Base-by-base conservation (phyloP, 2,329 filamentous ascomycete genomes). In the Trichoderma pleuroti region DNA sequence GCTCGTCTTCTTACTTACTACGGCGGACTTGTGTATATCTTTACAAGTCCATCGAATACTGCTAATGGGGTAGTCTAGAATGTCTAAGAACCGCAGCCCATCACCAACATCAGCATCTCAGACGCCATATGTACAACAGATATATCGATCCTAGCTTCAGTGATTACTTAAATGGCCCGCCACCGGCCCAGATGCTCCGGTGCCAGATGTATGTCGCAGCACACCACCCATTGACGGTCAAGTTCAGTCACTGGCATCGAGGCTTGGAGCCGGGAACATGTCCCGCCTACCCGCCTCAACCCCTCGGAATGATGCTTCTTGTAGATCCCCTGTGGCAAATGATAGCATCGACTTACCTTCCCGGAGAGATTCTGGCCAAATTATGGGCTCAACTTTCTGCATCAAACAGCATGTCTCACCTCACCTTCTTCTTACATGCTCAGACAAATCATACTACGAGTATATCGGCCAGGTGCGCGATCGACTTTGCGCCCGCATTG, bases 291-390 rank as follows among this genome's bases (percentile, higher is more conserved):
- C 46, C 26, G 32, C 36, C n/a, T 24, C 18, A 18, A 21, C 14
- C 26, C 52, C 52, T 26, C 24, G 21, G 34, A 57, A 12, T 42
- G 32, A 67, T 42, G 64, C 52, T 42, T 9, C 24, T 57, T 57
- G 52, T 42, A 42, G 64, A 67, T 57, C 52, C 7, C 12, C 4
- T 30, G 64, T 67, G 64, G 64, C 64, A 21, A 67, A 67, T 67
- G 52, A 67, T 42, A 42, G 52, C 52, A 46, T 67, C 18, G 52
- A 42, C 49, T 67, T 14, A 18, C 14, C n/a, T 26, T 12, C 18
- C 11, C 3, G 12, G n/a, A 34, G 52, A 64, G 62, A 32, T 26
- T 24, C 32, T 18, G 28, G 8, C 12, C 9, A 16, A 18, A 4
- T 8, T 26, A 10, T 30, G n/a, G 26, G 18, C 11, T 34, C 21